Conservation (phyloP, 208 protist genomes). For the Herpetomonas muscarum region DNA sequence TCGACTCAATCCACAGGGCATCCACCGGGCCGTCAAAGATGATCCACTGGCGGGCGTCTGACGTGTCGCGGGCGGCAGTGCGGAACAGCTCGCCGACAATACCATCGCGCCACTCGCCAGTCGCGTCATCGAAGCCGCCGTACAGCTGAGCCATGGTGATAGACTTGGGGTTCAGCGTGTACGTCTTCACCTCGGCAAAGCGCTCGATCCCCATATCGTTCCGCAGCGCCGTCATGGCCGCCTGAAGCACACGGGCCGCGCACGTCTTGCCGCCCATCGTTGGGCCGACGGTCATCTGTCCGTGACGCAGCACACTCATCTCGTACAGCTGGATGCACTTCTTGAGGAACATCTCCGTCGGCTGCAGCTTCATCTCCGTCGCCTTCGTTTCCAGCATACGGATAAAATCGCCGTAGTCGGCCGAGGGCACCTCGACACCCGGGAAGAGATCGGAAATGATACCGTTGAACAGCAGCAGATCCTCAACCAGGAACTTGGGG, state of each 20-base stretch:
- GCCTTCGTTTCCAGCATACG: slow-evolving; percentile 65
- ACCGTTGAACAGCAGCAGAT: slow-evolving; percentile 92
- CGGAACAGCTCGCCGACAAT: slow-evolving; percentile 94
- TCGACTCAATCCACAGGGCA: slow-evolving; percentile 94
- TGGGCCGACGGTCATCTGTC: slow-evolving; percentile 97
- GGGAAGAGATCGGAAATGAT: slow-evolving; percentile 98
- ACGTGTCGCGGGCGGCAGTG: slow-evolving; percentile 79
- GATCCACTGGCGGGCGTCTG: slow-evolving; percentile 92
- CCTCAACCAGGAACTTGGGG: slow-evolving; percentile 97
- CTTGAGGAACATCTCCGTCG: slow-evolving; percentile 92
- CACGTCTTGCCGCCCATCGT: slow-evolving; percentile 96
- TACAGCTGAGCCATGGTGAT: slow-evolving; percentile 98
- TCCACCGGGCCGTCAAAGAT: slow-evolving; percentile 97
- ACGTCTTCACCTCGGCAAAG: slow-evolving; percentile 84
- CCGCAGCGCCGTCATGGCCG: slow-evolving; percentile 82
- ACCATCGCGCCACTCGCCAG: slow-evolving; percentile 96
- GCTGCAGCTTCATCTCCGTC: slow-evolving; percentile 82
- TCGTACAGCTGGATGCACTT: slow-evolving; percentile 98
- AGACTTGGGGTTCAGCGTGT: slow-evolving; percentile 95
- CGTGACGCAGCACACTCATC: slow-evolving; percentile 97
- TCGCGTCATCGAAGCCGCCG: slow-evolving; percentile 95
- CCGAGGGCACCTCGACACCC: slow-evolving; percentile 79
- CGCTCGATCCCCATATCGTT: slow-evolving; percentile 61
- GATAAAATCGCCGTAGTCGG: slow-evolving; percentile 93
- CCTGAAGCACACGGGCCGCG: slow-evolving; percentile 78